Base-by-base conservation (phyloP, 1,139 yeast genomes). In the Pichia sp. region DNA sequence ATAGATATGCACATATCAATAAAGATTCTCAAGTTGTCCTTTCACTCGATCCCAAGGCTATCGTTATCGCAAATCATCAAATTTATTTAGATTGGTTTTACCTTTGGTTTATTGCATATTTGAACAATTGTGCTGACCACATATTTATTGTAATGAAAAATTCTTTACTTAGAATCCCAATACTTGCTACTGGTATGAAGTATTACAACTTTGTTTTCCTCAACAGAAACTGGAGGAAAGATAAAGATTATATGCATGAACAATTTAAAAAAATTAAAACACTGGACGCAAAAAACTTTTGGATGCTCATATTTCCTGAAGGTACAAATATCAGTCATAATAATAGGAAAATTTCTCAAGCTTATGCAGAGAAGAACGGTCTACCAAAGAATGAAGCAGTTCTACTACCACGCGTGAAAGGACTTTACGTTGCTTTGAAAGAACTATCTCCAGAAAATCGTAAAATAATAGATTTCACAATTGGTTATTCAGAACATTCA, bases 11-110 rank as follows among this genome's bases (percentile, higher is more conserved):
- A 5, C 55, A 60, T 28, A 50, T 56, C 0, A 54, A 52, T 39
- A 40, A 46, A 18, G 32, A 38, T 5, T 50, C 45, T 8, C 20
- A 38, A 6, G 35, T 44, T 10, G 21, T 39, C 12, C 35, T 56
- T n/a, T 48, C 51, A 4, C 54, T 78, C 15, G 60, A 67, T 11
- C 70, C 72, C 9, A 69, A 14, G 34, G 75, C 88, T 1, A 72
- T 85, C 3, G 54, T 81, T 40, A 78, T 85, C 31, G 76, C 93
- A 17, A 91, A 91, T 58, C 98, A 91, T 61, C 97, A 89, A 62
- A 80, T 89, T 19, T 89, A 91, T 58, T 79, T 94, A 4, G 99
- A 91, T 61, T 91, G 99, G 99, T 71, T 85, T 17, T 88, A 77
- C 55, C 57, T 88, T 42, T 91, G 99, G 99, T 91, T 86, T 77